Conservation (phyloP, 805 yeast species). For the Lachancea nothofagi region DNA sequence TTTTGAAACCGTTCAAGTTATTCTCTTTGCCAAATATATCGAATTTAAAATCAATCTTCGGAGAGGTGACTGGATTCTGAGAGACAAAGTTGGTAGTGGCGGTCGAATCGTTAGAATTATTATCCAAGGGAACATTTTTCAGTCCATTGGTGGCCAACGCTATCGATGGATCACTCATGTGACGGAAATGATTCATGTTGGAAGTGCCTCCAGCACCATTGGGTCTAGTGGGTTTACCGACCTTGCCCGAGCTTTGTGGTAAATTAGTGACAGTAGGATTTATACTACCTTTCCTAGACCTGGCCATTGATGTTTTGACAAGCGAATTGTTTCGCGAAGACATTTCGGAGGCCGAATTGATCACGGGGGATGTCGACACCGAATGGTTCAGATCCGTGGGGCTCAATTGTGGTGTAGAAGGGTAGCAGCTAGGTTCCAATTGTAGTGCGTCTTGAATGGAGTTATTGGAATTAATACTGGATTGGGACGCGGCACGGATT, state of each 20-base stretch:
- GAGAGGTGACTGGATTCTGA: constrained; percentile 5
- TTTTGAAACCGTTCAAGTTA: background rate
- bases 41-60: constrained; percentile 15
- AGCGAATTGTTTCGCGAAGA: background rate
- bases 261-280: background rate
- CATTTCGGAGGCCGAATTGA: background rate
- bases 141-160: background rate
- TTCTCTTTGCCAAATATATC: constrained; percentile 12
- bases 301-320: background rate
- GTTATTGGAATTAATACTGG: constrained; percentile 18
- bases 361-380: constrained; percentile 6
- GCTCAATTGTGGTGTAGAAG: constrained; percentile 9
- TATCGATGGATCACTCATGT: constrained; percentile 8
- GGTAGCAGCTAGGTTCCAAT: constrained; percentile 5
- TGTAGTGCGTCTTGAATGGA: constrained; percentile 18
- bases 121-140: background rate
- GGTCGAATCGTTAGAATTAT: background rate
- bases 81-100: background rate
- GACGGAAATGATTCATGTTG: constrained; percentile 6
- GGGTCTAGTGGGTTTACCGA: constrained; percentile 3
- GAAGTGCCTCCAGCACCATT: constrained; percentile 7
- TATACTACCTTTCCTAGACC: constrained; percentile 5
- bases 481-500: constrained; percentile 20
- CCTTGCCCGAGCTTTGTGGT: background rate
- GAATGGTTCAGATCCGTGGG: constrained; percentile 6